These are phyloP conservation scores for Cardamine chenopodiifolia DNA, from an alignment of 345 rosid species.

Conservation along the genomic window DNA sequence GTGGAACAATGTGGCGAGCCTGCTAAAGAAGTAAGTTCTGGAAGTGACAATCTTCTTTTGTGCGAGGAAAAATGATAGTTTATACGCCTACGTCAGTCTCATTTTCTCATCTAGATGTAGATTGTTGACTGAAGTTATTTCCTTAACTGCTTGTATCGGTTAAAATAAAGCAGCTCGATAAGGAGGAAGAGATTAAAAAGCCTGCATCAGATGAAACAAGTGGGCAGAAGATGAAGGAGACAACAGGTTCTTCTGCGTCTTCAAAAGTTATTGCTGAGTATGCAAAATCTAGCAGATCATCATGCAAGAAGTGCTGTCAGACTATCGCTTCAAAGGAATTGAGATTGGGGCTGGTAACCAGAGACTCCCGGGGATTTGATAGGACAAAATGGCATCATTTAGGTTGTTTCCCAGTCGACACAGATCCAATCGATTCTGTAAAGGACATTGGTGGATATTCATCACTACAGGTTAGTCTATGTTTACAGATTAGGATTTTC, in stretches of 20 bases:
- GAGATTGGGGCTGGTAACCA: constrained; percentile 61
- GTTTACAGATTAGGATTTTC: background rate
- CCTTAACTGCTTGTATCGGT: constrained; percentile 5
- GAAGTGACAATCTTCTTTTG: background rate
- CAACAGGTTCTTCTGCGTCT: constrained; percentile 23
- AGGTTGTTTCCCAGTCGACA: constrained; percentile 52
- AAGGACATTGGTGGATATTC: constrained; percentile 65
- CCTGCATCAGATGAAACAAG: constrained; percentile 11
- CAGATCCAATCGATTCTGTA: constrained; percentile 42
- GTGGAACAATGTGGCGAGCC: constrained; percentile 28
- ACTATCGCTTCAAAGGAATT: constrained; percentile 55
- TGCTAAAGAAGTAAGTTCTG: constrained; percentile 35
- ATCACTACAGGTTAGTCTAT: constrained; percentile 57
- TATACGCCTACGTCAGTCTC: background rate
- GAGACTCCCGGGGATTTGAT: constrained; percentile 71
- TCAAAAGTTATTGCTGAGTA: constrained; percentile 63
- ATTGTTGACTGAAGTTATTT: background rate
- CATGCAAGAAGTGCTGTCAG: constrained; percentile 78
- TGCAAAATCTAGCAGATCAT: constrained; percentile 80
- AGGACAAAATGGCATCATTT: constrained; percentile 79
- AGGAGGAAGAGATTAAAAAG: constrained; percentile 8
- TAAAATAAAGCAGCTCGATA: constrained; percentile 3
- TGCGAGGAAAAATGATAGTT: background rate
- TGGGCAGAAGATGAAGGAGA: constrained; percentile 26
- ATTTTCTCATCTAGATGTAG: constrained; percentile 7